Percentiles rank a stretch among this genome's conserved stretches.
Conservation (phyloP, 306 rosid genomes). For the Quercus engelmannii region DNA sequence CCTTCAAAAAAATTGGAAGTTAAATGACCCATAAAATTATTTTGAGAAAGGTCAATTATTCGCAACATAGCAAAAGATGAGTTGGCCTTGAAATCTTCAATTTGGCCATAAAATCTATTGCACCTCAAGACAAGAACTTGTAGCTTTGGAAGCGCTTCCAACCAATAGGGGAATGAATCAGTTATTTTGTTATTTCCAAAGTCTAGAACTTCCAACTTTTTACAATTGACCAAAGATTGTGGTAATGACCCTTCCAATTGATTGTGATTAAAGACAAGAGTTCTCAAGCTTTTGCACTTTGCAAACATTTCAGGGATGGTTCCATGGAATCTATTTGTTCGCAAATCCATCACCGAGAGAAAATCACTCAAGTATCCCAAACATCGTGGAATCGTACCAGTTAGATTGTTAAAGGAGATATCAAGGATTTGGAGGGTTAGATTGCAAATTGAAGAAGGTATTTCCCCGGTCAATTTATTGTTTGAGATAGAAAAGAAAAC, state of each 20-base stretch:
- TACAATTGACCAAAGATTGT: conserved; percentile 9
- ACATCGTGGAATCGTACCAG: conserved; percentile 30
- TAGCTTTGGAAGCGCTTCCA: conserved; percentile 19
- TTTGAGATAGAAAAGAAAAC: conserved; percentile 5
- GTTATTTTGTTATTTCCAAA: conserved; percentile 32
- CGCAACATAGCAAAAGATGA: conserved; percentile 16
- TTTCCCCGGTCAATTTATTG: conserved; percentile 22
- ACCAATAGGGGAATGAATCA: conserved; percentile 33
- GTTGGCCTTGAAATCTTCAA: not conserved
- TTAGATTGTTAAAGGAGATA: conserved; percentile 9
- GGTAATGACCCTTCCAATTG: conserved; percentile 34
- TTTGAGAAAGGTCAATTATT: conserved; percentile 37
- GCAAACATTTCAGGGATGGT: not conserved
- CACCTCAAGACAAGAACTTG: conserved; percentile 32
- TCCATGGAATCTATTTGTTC: conserved; percentile 27
- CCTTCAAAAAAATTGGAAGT: no score
- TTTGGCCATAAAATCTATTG: conserved; percentile 32
- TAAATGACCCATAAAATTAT: conserved; percentile 10
- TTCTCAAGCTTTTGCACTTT: not conserved
- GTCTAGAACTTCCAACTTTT: conserved; percentile 17
- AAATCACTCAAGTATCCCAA: not conserved
- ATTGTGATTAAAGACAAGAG: conserved; percentile 25
- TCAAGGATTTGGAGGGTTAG: not conserved
- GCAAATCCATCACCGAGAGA: conserved; percentile 24
- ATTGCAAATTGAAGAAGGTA: conserved; percentile 10